Conservation (phyloP, 345 rosid species). For the Boechera stricta region DNA sequence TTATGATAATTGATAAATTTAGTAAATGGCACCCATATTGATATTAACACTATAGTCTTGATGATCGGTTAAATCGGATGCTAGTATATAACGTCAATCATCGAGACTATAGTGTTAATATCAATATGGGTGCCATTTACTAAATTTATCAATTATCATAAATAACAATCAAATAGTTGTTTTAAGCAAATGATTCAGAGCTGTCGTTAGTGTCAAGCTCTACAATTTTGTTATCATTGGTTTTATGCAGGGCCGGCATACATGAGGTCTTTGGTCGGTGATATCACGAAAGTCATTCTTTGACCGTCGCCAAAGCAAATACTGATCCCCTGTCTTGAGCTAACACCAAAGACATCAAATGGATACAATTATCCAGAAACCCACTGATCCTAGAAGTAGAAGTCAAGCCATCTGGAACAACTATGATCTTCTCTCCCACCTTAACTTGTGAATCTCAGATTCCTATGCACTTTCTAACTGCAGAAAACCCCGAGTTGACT, state of each 20-base stretch:
- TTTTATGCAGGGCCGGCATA: neutral
- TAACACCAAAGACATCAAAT: slow-evolving; percentile 17
- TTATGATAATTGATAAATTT: no score
- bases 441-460: slow-evolving; percentile 13
- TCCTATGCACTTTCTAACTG: neutral
- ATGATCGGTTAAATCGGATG: no score
- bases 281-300: neutral
- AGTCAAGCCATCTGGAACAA: neutral
- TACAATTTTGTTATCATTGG: no score
- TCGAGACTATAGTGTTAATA: no score
- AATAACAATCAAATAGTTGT: no score
- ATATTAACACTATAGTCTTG: no score
- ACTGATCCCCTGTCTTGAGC: slow-evolving; percentile 22
- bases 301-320: neutral
- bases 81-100: no score
- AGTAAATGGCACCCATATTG: no score
- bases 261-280: slow-evolving; percentile 15
- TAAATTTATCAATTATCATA: no score
- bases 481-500: slow-evolving; percentile 21
- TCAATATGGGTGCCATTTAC: no score
- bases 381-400: neutral
- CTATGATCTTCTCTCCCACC: neutral
- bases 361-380: neutral
- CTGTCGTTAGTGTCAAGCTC: no score
- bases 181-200: no score